These are phyloP conservation scores for Fusarium sp. DNA, from an alignment of 2,329 filamentous ascomycete species.

Conservation along the genomic window DNA sequence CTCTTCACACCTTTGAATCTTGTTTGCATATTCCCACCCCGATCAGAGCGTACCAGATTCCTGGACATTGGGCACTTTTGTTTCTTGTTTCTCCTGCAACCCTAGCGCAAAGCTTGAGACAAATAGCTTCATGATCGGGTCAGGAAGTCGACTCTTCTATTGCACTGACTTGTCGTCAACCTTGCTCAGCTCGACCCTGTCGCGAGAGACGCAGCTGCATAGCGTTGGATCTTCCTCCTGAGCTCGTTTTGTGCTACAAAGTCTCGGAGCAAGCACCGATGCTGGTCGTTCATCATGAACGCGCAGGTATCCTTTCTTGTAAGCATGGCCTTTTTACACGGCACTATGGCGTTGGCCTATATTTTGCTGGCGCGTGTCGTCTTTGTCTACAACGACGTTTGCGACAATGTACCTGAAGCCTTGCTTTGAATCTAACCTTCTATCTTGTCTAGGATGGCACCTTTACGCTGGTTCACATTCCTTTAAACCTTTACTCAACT, in stretches of 20 bases:
- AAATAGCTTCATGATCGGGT: slow-evolving; percentile 34
- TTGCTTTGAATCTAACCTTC: slow-evolving; percentile 48
- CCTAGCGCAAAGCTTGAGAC: slow-evolving; percentile 36
- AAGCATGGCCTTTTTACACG: slow-evolving; percentile 44
- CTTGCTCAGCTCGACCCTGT: slow-evolving; percentile 14
- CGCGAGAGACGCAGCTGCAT: slow-evolving; percentile 9
- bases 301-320: slow-evolving; percentile 67
- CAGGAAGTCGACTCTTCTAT: slow-evolving; percentile 28
- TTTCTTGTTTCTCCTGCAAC: slow-evolving; percentile 26
- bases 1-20: slow-evolving; percentile 14
- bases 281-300: slow-evolving; percentile 56
- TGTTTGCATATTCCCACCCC: slow-evolving; percentile 2
- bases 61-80: slow-evolving; percentile 16
- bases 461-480: slow-evolving; percentile 90
- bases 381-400: background rate
- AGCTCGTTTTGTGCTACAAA: slow-evolving; percentile 6
- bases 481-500: slow-evolving; percentile 76
- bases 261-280: slow-evolving; percentile 8
- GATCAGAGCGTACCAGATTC: slow-evolving; percentile 35
- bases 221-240: slow-evolving; percentile 3
- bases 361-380: background rate
- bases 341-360: background rate
- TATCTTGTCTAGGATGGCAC: slow-evolving; percentile 75
- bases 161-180: slow-evolving; percentile 18
- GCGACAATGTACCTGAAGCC: too few relatives aligned